Conservation (phyloP, 352 stramenopile species). For the Pythium brassicae region DNA sequence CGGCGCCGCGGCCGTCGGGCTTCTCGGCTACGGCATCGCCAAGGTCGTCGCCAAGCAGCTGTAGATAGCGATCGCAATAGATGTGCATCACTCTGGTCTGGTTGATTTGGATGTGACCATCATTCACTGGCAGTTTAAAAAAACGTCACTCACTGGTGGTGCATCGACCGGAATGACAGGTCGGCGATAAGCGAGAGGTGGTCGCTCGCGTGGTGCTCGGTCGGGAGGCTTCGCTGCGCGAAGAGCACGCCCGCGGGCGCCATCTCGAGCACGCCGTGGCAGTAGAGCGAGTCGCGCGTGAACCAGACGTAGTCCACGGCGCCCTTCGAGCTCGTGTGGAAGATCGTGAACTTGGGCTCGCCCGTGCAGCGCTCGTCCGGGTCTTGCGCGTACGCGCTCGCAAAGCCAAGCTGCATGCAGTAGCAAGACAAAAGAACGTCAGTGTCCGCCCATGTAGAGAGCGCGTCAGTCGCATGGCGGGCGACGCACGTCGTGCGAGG, state of each 20-base stretch:
- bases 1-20: constrained; percentile 42
- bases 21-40: constrained; percentile 55
- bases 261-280: constrained; percentile 67
- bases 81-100: background rate
- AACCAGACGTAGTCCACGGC: constrained; percentile 78
- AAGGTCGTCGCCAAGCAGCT: constrained; percentile 50
- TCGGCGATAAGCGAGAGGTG: constrained; percentile 66
- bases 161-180: constrained; percentile 33
- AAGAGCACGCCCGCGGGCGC: constrained; percentile 47
- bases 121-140: background rate
- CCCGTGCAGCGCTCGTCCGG: constrained; percentile 42
- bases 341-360: constrained; percentile 72
- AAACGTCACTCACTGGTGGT: constrained; percentile 2
- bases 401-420: constrained; percentile 34
- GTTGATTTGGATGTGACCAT: background rate
- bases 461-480: too few relatives aligned
- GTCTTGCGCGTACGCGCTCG: constrained; percentile 58
- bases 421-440: background rate
- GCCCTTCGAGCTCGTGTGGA: constrained; percentile 49
- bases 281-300: constrained; percentile 38
- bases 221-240: constrained; percentile 39
- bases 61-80: constrained; percentile 9
- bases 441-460: background rate
- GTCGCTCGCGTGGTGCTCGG: constrained; percentile 52
- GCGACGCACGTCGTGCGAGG: constrained; percentile 24